Base-by-base conservation (phyloP, 2,329 filamentous ascomycete species). In the Phialophora tarda region DNA sequence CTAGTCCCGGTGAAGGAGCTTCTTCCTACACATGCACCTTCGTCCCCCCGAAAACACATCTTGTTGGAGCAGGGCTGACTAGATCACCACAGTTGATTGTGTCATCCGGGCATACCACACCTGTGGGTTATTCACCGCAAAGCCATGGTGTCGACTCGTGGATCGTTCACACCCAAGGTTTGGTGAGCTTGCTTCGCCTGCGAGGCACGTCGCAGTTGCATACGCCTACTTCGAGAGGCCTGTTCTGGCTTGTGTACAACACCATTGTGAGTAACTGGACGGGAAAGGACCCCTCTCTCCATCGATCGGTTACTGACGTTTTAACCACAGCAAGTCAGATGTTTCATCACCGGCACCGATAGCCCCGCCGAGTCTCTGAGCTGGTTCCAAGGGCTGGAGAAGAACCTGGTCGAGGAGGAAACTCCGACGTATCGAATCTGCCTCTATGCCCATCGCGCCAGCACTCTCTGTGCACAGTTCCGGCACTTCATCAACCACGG, bases 221-320 rank as follows among this genome's bases (percentile, higher is more conserved):
- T 1, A 59, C 51, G 12, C 24, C 58, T 3, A 26, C 48, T 23
- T 50, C 38, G 21, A 62, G 69, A 12, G 63, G 61, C 38, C 23
- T 71, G 24, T 71, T 71, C 41, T 71, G 64, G 62, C 17, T 71
- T n/a, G 26, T 66, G 7, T 63, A 63, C n/a, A 62, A 44, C 24
- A 51, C 67, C 4, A 59, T 67, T 14, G 67, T 69, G 47, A 64
- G 66, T 66, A 10, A 30, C 3, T 26, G n/a, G 32, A 17, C 14
- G 11, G 30, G 11, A 5, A 14, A 2, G 8, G 10, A 26, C n/a
- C 7, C 38, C 34, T 12, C 30, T 14, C 21, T 24, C 30, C 23
- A 48, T 30, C 24, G 26, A 3, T 4, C 23, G 34, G 26, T 48
- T 41, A 32, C 59, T 53, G n/a, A 64, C 48, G 17, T 8, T 12